phyloP scores from a whole-genome alignment of 75 land plant genomes.

The Chamaecyparis obtusa region DNA sequence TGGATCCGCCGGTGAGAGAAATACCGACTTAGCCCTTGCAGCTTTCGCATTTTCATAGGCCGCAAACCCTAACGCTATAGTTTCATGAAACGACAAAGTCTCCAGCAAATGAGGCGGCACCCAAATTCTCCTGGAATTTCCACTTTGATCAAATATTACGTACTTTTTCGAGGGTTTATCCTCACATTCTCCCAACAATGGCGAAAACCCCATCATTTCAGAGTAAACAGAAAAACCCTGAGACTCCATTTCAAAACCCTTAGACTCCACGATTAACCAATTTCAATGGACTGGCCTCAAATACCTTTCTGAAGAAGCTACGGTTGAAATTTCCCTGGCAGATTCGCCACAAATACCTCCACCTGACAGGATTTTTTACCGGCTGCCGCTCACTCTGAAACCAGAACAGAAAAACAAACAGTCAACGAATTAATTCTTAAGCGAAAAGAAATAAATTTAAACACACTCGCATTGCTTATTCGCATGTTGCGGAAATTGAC shows the following conservation, averaged over 20 bases:
- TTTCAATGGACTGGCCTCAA: neutral
- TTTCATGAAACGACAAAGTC: neutral
- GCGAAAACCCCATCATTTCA: neutral
- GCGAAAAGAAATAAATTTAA: neutral
- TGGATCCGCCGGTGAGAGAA: neutral
- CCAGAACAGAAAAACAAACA: neutral
- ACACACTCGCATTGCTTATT: neutral
- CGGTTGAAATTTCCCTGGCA: neutral
- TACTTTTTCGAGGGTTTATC: neutral
- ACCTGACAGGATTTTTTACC: neutral
- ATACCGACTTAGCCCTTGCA: neutral
- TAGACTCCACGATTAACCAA: neutral
- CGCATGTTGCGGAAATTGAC: neutral
- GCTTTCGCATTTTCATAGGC: slow-evolving; percentile 1
- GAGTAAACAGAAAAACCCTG: neutral
- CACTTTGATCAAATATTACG: neutral
- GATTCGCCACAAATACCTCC: neutral
- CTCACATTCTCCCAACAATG: neutral
- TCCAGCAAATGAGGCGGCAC: neutral
- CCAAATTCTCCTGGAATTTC: neutral
- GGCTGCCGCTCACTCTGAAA: neutral
- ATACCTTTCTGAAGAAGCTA: neutral
- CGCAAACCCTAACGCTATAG: neutral
- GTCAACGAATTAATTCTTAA: neutral
- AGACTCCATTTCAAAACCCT: neutral